Conservation (phyloP, 352 stramenopile genomes). For the Phytophthora podocarpi region DNA sequence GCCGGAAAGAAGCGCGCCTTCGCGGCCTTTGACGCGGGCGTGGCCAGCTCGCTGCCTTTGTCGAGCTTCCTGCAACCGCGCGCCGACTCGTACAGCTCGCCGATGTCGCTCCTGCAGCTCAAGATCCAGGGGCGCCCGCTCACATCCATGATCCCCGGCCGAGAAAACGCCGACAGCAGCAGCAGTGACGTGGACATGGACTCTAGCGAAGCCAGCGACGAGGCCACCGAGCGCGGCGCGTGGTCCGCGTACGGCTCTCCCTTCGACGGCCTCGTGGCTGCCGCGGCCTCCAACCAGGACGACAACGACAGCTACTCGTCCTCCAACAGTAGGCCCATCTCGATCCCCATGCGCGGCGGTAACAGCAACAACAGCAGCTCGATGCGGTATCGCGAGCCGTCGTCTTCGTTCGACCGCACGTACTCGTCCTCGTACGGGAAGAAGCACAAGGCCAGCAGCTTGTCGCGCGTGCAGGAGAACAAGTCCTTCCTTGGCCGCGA, state of each 20-base stretch:
- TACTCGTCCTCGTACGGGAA: slow-evolving; percentile 43
- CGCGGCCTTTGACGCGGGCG: slow-evolving; percentile 38
- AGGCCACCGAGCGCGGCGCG: slow-evolving; percentile 36
- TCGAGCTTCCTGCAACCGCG: slow-evolving; percentile 50
- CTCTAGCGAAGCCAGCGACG: slow-evolving; percentile 53
- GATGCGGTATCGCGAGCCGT: slow-evolving; percentile 34
- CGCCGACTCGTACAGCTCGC: slow-evolving; percentile 21
- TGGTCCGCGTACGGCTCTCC: slow-evolving; percentile 61
- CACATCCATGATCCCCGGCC: slow-evolving; percentile 73
- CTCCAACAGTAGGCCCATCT: slow-evolving; percentile 61
- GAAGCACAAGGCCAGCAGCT: slow-evolving; percentile 52
- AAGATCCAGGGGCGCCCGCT: slow-evolving; percentile 69
- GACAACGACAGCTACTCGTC: slow-evolving; percentile 46
- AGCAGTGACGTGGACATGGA: slow-evolving; percentile 66
- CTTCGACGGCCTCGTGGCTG: slow-evolving; percentile 74
- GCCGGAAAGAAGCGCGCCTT: slow-evolving; percentile 59
- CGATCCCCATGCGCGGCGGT: slow-evolving; percentile 54
- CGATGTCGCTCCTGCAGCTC: slow-evolving; percentile 52
- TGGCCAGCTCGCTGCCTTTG: slow-evolving; percentile 59
- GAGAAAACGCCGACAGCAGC: slow-evolving; percentile 41
- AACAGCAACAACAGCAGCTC: slow-evolving; percentile 31
- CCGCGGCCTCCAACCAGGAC: slow-evolving; percentile 54
- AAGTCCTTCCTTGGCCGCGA: slow-evolving; percentile 57
- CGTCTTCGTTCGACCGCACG: slow-evolving; percentile 32
- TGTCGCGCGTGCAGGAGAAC: slow-evolving; percentile 70